These are phyloP conservation scores for Cyclotella choctawhatcheeana DNA, from an alignment of 108 stramenopile species.

Conservation along the genomic window DNA sequence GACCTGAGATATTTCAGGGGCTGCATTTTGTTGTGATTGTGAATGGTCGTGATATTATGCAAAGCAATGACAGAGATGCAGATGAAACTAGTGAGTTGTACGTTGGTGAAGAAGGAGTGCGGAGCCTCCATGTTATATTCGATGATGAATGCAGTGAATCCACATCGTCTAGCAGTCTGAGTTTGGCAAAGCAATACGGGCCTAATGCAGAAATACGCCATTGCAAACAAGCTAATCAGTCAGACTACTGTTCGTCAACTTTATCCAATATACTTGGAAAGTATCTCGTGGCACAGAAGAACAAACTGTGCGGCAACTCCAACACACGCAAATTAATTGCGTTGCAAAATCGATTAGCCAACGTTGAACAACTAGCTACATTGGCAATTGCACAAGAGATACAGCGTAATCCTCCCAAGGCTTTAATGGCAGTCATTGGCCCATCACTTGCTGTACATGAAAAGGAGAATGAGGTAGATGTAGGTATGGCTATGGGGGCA, in stretches of 20 bases:
- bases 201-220: constrained; percentile 46
- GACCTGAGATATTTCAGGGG: constrained; percentile 35
- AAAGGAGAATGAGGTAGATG: constrained; percentile 10
- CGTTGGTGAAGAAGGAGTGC: constrained; percentile 39
- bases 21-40: constrained; percentile 53
- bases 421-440: constrained; percentile 85
- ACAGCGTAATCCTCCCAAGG: constrained; percentile 78
- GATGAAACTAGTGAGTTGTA: constrained; percentile 17
- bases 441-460: constrained; percentile 29
- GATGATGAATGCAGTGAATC: constrained; percentile 5
- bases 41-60: constrained; percentile 45
- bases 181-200: constrained; percentile 44
- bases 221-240: constrained; percentile 2
- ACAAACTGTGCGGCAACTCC: constrained; percentile 22
- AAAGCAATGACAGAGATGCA: neutral
- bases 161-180: constrained; percentile 14
- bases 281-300: constrained; percentile 49
- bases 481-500: constrained; percentile 48
- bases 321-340: constrained; percentile 21
- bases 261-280: constrained; percentile 50
- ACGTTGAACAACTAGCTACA: constrained; percentile 77
- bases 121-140: constrained; percentile 49
- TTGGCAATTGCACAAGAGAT: constrained; percentile 62
- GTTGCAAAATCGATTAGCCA: constrained; percentile 52
- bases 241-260: constrained; percentile 1